These are phyloP conservation scores for Neonectria ditissima DNA, from an alignment of 2,329 filamentous ascomycete species.

Conservation along the genomic window DNA sequence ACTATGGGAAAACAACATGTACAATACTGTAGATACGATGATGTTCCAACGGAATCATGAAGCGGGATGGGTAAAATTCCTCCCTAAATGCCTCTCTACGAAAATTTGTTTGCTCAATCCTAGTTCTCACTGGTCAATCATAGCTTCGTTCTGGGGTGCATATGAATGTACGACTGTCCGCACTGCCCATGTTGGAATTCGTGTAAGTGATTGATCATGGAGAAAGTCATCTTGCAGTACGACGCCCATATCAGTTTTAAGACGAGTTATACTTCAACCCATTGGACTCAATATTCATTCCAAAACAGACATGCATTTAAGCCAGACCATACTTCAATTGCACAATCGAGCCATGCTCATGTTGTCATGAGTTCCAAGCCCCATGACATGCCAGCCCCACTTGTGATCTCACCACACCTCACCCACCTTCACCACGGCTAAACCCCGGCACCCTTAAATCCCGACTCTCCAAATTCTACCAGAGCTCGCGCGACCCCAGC, in stretches of 20 bases:
- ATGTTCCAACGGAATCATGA: slow-evolving; percentile 27
- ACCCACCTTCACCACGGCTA: slow-evolving; percentile 43
- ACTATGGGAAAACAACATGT: slow-evolving; percentile 14
- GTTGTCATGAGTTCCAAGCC: neutral
- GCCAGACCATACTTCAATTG: neutral
- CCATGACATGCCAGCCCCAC: slow-evolving; percentile 19
- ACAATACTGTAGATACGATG: slow-evolving; percentile 32
- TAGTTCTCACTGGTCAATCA: too few species aligned
- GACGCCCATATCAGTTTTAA: too few species aligned
- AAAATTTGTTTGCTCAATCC: neutral
- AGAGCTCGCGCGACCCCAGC: slow-evolving; percentile 32
- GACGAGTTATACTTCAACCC: too few species aligned
- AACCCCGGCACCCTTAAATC: slow-evolving; percentile 42
- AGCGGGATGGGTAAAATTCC: neutral
- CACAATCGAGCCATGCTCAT: neutral
- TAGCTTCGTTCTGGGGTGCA: too few species aligned
- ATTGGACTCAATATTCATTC: neutral
- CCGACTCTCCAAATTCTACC: slow-evolving; percentile 40
- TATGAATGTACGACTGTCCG: too few species aligned
- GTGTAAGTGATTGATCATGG: neutral
- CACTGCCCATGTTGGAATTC: neutral
- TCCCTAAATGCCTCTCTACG: slow-evolving; percentile 4
- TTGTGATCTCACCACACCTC: slow-evolving; percentile 21
- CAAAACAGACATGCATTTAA: neutral
- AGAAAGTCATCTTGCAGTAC: neutral